Percentiles rank a stretch among this genome's conserved stretches.
phyloP scores from a whole-genome alignment of 2,329 filamentous ascomycete species.

The Coniochaeta sp. region DNA sequence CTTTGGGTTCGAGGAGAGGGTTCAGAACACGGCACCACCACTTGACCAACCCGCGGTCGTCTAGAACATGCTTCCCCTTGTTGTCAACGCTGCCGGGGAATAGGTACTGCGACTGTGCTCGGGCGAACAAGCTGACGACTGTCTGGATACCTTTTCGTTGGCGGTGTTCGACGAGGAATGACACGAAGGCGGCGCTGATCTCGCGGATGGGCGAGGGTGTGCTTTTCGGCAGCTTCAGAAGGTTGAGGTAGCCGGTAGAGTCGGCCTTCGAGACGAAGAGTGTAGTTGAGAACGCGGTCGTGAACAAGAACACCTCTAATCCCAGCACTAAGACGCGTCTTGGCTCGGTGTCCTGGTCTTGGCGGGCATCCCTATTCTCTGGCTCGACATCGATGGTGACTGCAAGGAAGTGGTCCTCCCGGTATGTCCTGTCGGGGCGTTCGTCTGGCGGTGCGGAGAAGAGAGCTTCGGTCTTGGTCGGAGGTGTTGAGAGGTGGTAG shows the following conservation, averaged over 20 bases:
- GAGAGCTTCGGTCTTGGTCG: slow-evolving; percentile 65
- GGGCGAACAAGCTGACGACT: slow-evolving; percentile 83
- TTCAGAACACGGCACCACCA: slow-evolving; percentile 95
- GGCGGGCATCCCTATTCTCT: not conserved
- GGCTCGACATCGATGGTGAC: slow-evolving; percentile 36
- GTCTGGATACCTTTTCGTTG: slow-evolving; percentile 59
- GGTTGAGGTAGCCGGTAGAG: slow-evolving; percentile 79
- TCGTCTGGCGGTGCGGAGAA: slow-evolving; percentile 71
- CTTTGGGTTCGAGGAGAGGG: slow-evolving; percentile 54
- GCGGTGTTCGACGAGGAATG: slow-evolving; percentile 63
- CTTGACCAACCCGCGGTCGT: slow-evolving; percentile 81
- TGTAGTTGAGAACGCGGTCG: slow-evolving; percentile 71
- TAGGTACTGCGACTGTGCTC: slow-evolving; percentile 87
- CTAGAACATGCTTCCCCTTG: slow-evolving; percentile 77
- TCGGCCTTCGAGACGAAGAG: slow-evolving; percentile 96
- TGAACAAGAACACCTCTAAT: slow-evolving; percentile 83
- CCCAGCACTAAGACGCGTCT: slow-evolving; percentile 67
- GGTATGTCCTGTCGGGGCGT: slow-evolving; percentile 70
- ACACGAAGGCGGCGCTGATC: slow-evolving; percentile 68
- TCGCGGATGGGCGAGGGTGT: slow-evolving; percentile 66
- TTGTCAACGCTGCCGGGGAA: slow-evolving; percentile 91
- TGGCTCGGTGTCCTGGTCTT: slow-evolving; percentile 15
- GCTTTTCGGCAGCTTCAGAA: slow-evolving; percentile 56
- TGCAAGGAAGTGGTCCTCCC: slow-evolving; percentile 72
- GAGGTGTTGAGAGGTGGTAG: slow-evolving; percentile 83